Conservation (phyloP, 2,329 filamentous ascomycete genomes). For the Hypoxylon sp. region DNA sequence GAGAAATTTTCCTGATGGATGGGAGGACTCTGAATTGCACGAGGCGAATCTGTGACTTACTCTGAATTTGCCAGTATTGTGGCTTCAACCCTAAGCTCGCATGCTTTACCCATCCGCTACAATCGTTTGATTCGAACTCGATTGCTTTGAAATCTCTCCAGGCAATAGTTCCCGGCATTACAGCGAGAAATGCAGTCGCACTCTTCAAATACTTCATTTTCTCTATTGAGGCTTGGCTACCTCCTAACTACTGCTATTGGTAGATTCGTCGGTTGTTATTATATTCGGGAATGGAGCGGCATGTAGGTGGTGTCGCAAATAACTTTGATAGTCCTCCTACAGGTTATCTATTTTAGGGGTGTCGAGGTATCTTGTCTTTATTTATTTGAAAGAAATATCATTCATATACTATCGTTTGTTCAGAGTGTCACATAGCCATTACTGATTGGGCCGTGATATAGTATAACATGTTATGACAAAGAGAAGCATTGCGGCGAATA, state of each 20-base stretch:
- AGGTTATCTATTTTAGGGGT: not conserved
- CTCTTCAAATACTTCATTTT: constrained; percentile 16
- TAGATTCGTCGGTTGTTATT: not conserved
- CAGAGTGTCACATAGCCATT: not conserved
- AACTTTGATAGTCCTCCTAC: not conserved
- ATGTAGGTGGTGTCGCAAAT: not conserved
- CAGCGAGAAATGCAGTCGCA: constrained; percentile 7
- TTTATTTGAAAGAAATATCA: not conserved
- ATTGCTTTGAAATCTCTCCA: constrained; percentile 30
- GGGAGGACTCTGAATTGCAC: not conserved
- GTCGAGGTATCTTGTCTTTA: not conserved
- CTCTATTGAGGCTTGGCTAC: not conserved
- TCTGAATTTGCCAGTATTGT: constrained; percentile 37
- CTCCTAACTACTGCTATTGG: not conserved
- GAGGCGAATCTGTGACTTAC: constrained; percentile 21
- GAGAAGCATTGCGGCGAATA: not conserved
- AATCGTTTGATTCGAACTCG: constrained; percentile 36
- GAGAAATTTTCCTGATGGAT: not conserved
- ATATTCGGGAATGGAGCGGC: not conserved
- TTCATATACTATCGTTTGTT: not conserved
- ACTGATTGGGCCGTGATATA: not conserved
- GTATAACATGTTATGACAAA: constrained; percentile 1
- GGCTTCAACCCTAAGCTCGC: constrained; percentile 29
- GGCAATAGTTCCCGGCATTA: constrained; percentile 11
- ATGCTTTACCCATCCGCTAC: constrained; percentile 28